Base-by-base conservation (phyloP, 257 asterid genomes). In the Capsicum rhomboideum region DNA sequence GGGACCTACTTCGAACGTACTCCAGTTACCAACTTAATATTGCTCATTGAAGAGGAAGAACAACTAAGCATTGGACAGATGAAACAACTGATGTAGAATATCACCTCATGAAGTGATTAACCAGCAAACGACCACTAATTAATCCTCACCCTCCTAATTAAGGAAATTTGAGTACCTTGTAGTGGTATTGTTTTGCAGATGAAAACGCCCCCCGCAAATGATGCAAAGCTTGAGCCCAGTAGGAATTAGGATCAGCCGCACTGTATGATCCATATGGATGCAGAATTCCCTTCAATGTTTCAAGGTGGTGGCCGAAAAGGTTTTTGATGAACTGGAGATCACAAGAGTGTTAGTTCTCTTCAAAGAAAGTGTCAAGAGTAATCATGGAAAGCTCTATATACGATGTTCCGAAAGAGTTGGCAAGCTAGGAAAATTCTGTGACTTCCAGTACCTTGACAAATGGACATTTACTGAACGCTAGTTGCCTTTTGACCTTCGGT, bases 171-270 rank as follows among this genome's bases (percentile, higher is more conserved):
- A 11, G 80, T 89, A 95, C 98, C 98, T 92, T 91, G 82, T 95
- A 92, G 89, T 95, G 99, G 87, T 88, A 91, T 67, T 85, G 84
- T 85, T 88, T 93, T 20, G 83, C 92, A 11, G 93, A 85, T 74
- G 89, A 87, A 85, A 90, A 92, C 59, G 86, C 56, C 86, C 83
- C 82, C 74, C 2, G 12, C 40, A 85, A 49, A 29, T 66, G 88
- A 59, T 72, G 85, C 84, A 88, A 83, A 80, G 87, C 91, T 87
- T 64, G 92, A 82, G 88, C 88, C 84, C 91, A 87, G 88, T 78
- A 87, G 85, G 85, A 88, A 81, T 83, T 89, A 64, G 86, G 84
- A 79, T 78, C 23, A 82, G 91, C 85, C 69, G 61, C 82, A 77
- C 79, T 83, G 63, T 85, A 78, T 77, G 90, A 75, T 80, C 87